These are phyloP conservation scores for Phyllosticta citriasiana DNA, from an alignment of 2,329 filamentous ascomycete genomes.

Conservation along the genomic window DNA sequence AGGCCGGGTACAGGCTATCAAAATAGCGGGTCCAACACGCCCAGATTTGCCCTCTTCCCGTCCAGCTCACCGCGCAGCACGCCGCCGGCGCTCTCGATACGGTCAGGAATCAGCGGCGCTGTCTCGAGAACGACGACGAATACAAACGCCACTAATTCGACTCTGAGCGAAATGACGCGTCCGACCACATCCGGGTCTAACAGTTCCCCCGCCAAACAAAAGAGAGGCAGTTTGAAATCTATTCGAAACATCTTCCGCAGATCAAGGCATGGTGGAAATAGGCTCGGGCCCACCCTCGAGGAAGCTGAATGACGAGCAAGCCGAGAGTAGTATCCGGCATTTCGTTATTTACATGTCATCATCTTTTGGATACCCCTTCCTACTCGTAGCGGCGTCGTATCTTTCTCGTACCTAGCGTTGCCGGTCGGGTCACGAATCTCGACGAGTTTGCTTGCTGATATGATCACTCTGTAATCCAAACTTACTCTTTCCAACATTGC, in stretches of 20 bases:
- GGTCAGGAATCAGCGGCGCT: conserved; percentile 4
- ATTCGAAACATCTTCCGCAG: conserved; percentile 6
- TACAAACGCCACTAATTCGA: conserved; percentile 6
- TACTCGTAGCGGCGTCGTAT: neutral
- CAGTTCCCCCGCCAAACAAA: neutral
- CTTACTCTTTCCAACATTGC: neutral
- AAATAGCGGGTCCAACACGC: neutral
- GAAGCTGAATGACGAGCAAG: conserved; percentile 1
- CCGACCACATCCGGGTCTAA: conserved; percentile 8
- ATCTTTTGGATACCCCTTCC: conserved; percentile 6
- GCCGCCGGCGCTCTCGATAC: conserved; percentile 2
- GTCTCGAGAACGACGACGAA: conserved; percentile 3
- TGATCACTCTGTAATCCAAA: neutral
- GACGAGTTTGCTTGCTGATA: conserved; percentile 5
- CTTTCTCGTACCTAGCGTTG: neutral
- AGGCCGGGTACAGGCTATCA: conserved; percentile 1
- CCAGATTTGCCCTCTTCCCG: conserved; percentile 7
- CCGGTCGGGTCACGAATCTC: conserved; percentile 9
- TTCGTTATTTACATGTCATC: conserved; percentile 1
- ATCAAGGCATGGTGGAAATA: conserved; percentile 3
- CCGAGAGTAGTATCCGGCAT: neutral
- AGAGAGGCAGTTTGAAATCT: conserved; percentile 1
- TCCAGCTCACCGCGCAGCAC: neutral
- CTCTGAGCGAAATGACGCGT: conserved; percentile 3
- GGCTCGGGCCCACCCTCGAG: conserved; percentile 8